Conservation (phyloP, 371 early-diverging fungal species). For the Hamiltosporidium tvaerminnensis region DNA sequence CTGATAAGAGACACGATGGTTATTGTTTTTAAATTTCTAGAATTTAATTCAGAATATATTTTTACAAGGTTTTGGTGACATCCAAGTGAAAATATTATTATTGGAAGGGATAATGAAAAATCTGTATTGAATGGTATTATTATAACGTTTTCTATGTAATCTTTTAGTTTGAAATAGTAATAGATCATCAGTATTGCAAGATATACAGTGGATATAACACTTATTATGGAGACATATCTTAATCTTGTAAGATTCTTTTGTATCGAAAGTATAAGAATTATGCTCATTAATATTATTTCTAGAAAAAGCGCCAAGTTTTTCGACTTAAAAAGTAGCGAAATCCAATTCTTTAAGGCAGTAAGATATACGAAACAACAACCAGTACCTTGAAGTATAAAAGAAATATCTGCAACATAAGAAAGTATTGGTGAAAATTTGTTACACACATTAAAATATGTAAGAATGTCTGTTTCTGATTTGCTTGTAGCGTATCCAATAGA, state of each 20-base stretch:
- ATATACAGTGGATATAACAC: constrained; percentile 18
- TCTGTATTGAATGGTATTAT: no score
- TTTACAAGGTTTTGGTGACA: constrained; percentile 46
- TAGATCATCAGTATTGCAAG: constrained; percentile 9
- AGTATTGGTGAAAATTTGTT: constrained; percentile 12
- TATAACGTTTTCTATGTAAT: no score
- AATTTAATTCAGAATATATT: constrained; percentile 27
- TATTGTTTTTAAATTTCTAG: constrained; percentile 23
- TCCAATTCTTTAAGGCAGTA: constrained; percentile 18
- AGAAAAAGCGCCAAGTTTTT: neutral
- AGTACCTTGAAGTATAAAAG: constrained; percentile 22
- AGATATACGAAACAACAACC: constrained; percentile 22
- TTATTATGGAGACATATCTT: constrained; percentile 9
- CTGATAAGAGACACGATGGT: constrained; percentile 17
- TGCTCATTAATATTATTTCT: neutral
- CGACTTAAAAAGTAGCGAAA: neutral
- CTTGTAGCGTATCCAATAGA: constrained; percentile 26
- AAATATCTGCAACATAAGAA: constrained; percentile 19
- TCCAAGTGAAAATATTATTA: constrained; percentile 37
- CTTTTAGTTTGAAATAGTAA: neutral
- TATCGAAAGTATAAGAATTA: constrained; percentile 7
- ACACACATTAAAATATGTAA: constrained; percentile 23
- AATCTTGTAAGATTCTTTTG: constrained; percentile 17
- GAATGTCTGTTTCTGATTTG: neutral
- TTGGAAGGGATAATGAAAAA: neutral